These are phyloP conservation scores for Kluyveromyces sp. DNA, from an alignment of 1,139 yeast species.

Conservation along the genomic window DNA sequence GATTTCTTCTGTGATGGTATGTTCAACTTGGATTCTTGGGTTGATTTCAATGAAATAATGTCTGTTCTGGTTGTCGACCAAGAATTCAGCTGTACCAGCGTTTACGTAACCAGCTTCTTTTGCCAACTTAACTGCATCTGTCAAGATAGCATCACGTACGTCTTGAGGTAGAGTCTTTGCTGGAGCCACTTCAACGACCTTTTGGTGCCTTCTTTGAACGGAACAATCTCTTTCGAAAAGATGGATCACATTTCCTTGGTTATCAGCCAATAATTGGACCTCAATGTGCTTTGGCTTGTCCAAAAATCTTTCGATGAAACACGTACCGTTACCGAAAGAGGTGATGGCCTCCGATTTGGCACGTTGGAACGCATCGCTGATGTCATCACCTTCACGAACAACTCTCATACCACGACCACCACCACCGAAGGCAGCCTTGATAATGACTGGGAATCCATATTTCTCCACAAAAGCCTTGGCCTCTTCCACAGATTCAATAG, in stretches of 20 bases:
- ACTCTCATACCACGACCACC: conserved; percentile 99
- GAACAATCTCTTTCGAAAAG: conserved; percentile 97
- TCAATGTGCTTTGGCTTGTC: conserved; percentile 97
- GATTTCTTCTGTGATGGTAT: conserved; percentile 97
- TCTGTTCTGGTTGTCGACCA: conserved; percentile 89
- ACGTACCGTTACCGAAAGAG: conserved; percentile 96
- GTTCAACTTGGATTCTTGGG: conserved; percentile 98
- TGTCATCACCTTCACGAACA: conserved; percentile 92
- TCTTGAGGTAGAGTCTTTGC: conserved; percentile 78
- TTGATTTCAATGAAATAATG: conserved; percentile 97
- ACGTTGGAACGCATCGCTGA: conserved; percentile 85
- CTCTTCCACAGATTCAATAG: conserved; percentile 73
- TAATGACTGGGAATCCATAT: conserved; percentile 93
- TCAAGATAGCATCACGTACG: conserved; percentile 84
- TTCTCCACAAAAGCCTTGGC: conserved; percentile 71
- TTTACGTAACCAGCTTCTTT: conserved; percentile 82
- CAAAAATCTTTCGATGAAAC: conserved; percentile 92
- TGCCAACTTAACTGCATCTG: conserved; percentile 93
- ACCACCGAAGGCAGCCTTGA: conserved; percentile 99
- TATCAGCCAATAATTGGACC: conserved; percentile 92
- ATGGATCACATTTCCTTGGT: conserved; percentile 91
- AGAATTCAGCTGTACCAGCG: conserved; percentile 98
- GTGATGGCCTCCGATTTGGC: conserved; percentile 93
- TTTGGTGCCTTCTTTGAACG: conserved; percentile 98
- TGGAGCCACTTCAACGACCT: conserved; percentile 99